Evolutionary conservation across 1,139 yeast species (phyloP), one percentile per base, ranked within the genome.

Genomic region (Insectozyma bohioensis): DNA sequence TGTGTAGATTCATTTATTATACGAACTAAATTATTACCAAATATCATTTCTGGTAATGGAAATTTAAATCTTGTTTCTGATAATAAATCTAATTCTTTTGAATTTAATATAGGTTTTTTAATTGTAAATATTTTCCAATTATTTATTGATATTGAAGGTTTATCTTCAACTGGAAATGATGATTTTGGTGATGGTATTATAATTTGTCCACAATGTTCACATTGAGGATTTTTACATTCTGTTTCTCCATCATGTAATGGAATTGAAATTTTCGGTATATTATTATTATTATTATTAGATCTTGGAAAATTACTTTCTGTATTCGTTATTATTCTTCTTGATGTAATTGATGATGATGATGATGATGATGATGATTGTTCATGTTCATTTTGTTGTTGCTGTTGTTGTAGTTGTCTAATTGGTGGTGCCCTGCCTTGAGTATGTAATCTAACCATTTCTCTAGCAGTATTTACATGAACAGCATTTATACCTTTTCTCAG

Each of bases 1-100:
- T 74, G 56, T 48, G 61, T 50, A 33, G 54, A 52, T 27, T 62
- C 68, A 39, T 67, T 58, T 3, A 54, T 57, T 6, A 86, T 53
- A 32, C 65, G 68, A n/a, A 88, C 80, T 39, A 61, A 59, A 53
- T 85, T 90, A 46, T 85, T 80, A n/a, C 97, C 97, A 61, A 92
- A 92, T 11, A 92, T 88, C 98, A 92, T 92, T 54, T 92, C 99
- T 0, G 99, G 99, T 33, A 92, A 62, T 0, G 97, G 95, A 45
- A 92, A 77, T 8, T 79, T 78, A 37, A 83, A 71, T 35, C 71
- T 50, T n/a, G 73, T 56, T 5, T 72, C 76, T 5, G 37, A 29
- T 46, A 83, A 72, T 8, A 61, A 62, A 40, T 88, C 97, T 38
- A 92, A 73, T 52, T 88, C 96, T 3, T 61, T 65, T 1, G 92